Evolutionary conservation across 192 early-diverging fungal genomes (phyloP), one percentile per base, ranked within the genome.

Genomic region (Phlyctochytrium bullatum): DNA sequence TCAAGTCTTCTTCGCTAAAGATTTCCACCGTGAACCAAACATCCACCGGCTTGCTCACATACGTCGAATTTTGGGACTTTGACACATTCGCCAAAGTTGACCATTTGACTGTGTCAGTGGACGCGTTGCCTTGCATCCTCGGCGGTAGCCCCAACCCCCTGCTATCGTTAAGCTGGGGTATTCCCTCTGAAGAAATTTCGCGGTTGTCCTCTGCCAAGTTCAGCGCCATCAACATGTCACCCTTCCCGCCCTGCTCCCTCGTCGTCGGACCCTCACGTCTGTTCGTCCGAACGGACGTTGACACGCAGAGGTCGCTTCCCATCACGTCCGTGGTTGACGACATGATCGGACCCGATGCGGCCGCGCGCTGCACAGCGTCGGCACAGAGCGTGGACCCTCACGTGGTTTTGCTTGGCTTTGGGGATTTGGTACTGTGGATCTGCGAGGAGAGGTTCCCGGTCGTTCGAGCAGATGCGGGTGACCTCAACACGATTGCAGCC

Each of bases 21-120:
- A 47, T 47, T 20, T 47, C 40, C 40, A 47, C 20, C 10, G 40
- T 14, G 40, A 47, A 47, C 20, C 40, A 47, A 47, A 47, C 40
- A 6, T 14, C 40, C 6, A 47, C 40, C 10, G 40, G 40, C 6
- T 20, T 34, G 30, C 12, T 59, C 17, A 69, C 67, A 12, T 40
- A 25, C 2, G 52, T 69, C 47, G 67, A 69, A 23, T 35, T 69
- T 3, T 69, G 67, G 67, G 52, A 69, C n/a, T 62, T 62, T 53
- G 33, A 29, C 17, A 69, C 59, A 6, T 34, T 24, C 0, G 59
- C 53, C 17, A 36, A 52, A 33, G 17, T 69, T 61, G 31, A 34
- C n/a, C 28, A 23, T 40, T 24, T 24, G 59, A 61, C 24, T 27
- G 25, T 20, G 16, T 10, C 3, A 50, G 61, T 61, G 36, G 40